These are phyloP conservation scores for Mycena leptocephala DNA, from an alignment of 768 basidiomycete genomes.

Conservation along the genomic window DNA sequence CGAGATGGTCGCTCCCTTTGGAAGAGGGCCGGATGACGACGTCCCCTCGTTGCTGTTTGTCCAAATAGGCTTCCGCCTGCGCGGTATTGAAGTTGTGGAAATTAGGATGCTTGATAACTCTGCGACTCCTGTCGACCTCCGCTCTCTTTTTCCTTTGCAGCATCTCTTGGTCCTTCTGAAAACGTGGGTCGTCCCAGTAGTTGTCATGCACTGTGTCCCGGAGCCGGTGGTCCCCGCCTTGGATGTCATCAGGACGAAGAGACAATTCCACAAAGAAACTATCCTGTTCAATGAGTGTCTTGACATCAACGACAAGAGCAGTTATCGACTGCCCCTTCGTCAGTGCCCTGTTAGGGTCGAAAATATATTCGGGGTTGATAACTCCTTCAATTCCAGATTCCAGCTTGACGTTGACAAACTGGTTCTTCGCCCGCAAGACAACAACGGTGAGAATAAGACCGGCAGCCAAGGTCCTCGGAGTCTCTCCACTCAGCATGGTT, in stretches of 20 bases:
- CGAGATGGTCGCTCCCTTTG: constrained; percentile 93
- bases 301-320: constrained; percentile 84
- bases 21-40: constrained; percentile 97
- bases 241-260: constrained; percentile 73
- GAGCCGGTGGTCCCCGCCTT: constrained; percentile 74
- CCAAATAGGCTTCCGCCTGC: constrained; percentile 92
- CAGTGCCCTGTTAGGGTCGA: constrained; percentile 64
- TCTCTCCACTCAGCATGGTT: constrained; percentile 97
- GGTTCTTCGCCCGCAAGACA: constrained; percentile 69
- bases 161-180: constrained; percentile 80
- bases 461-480: constrained; percentile 78
- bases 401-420: constrained; percentile 78
- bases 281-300: constrained; percentile 73
- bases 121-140: constrained; percentile 83
- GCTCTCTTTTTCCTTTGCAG: constrained; percentile 88
- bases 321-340: constrained; percentile 88
- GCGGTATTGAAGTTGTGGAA: constrained; percentile 95
- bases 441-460: constrained; percentile 89
- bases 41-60: constrained; percentile 94
- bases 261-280: constrained; percentile 84
- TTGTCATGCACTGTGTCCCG: constrained; percentile 74
- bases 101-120: constrained; percentile 97
- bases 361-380: constrained; percentile 74
- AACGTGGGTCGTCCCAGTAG: constrained; percentile 76
- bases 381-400: constrained; percentile 94